Evolutionary conservation across 805 yeast species (phyloP).

Genomic region (Tetrapisispora iriomotensis): DNA sequence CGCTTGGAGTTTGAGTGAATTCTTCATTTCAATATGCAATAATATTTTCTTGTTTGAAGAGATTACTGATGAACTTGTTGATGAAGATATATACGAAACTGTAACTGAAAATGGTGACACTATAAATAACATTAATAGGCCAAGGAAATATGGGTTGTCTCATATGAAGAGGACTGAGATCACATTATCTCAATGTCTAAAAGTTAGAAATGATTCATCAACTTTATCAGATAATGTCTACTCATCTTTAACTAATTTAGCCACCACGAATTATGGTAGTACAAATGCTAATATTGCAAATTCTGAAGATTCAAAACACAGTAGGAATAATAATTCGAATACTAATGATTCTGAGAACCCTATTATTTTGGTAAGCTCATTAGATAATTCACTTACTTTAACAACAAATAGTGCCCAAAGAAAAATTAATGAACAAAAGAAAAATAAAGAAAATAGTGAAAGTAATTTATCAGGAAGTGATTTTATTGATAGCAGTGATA

Average conservation of each 20-base stretch:
- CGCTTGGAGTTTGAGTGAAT: constrained; percentile 30
- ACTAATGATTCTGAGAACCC: neutral
- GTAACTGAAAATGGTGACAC: neutral
- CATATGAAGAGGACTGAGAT: constrained; percentile 19
- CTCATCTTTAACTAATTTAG: constrained; percentile 11
- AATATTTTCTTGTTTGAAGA: constrained; percentile 23
- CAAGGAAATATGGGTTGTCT: neutral
- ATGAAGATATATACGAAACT: neutral
- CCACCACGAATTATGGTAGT: constrained; percentile 4
- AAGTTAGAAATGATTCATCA: constrained; percentile 29
- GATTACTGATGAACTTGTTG: constrained; percentile 1
- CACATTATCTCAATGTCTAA: constrained; percentile 31
- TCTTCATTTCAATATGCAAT: constrained; percentile 19
- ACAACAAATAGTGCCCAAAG: constrained; percentile 10
- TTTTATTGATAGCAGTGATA: neutral
- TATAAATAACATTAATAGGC: neutral
- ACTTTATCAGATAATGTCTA: constrained; percentile 26
- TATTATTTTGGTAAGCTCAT: neutral
- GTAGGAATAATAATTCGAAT: neutral
- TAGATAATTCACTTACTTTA: constrained; percentile 8
- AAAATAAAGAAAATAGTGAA: neutral
- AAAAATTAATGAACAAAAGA: neutral
- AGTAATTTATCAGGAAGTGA: neutral
- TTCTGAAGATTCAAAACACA: neutral
- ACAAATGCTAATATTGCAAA: neutral